Conservation (phyloP, 176 grass and related monocot genomes). For the Pontederia paniculata region DNA sequence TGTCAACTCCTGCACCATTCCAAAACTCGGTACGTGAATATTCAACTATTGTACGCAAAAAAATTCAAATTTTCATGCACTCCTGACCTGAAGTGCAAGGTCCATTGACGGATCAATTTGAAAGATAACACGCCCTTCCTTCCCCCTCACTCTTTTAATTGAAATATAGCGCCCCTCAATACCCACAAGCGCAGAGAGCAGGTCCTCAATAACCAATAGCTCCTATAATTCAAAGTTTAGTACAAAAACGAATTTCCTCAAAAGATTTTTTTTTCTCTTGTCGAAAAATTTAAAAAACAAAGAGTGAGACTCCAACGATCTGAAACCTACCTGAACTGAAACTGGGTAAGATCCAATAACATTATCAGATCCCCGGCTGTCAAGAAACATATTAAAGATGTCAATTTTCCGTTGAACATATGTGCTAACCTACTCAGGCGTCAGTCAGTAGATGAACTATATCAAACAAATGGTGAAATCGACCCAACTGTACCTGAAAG, state of each 20-base stretch:
- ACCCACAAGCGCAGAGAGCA: conserved; percentile 79
- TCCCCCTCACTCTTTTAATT: conserved; percentile 71
- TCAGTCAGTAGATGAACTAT: no score
- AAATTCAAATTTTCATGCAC: neutral
- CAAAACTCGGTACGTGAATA: conserved; percentile 10
- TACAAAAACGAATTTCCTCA: neutral
- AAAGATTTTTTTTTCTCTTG: neutral
- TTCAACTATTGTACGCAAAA: neutral
- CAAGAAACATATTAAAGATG: conserved; percentile 16
- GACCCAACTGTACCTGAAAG: conserved; percentile 28
- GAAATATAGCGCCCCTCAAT: conserved; percentile 86
- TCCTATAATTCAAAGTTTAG: conserved; percentile 43
- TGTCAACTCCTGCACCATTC: conserved; percentile 59
- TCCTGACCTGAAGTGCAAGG: conserved; percentile 70
- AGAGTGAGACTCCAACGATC: no score
- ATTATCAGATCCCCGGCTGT: conserved; percentile 45
- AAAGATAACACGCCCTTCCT: conserved; percentile 54
- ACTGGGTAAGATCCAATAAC: conserved; percentile 81
- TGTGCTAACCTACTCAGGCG: no score
- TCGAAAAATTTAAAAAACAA: neutral
- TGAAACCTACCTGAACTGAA: conserved; percentile 59
- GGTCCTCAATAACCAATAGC: conserved; percentile 92
- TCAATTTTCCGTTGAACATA: neutral
- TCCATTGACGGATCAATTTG: conserved; percentile 81
- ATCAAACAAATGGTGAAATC: neutral